Conservation (phyloP, 1,284 basidiomycete species). For the Naganishia liquefaciens region DNA sequence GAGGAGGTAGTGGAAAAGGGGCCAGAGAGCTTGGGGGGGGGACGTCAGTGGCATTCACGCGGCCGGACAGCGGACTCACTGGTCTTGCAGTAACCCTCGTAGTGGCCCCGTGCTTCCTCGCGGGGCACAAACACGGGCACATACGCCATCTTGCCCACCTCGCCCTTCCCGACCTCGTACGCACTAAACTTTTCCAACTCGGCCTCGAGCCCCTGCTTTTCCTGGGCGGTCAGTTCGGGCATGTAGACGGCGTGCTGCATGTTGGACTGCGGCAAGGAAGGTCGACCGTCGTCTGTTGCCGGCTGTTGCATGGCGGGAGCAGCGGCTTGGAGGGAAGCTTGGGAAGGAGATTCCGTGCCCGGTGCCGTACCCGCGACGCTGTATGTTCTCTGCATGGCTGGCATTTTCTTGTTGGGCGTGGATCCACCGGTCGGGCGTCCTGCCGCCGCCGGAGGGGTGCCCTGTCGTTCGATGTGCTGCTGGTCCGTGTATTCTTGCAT, state of each 20-base stretch:
- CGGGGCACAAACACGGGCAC: slow-evolving; percentile 92
- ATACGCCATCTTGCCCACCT: slow-evolving; percentile 66
- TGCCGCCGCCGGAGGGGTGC: neutral
- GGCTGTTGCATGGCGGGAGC: slow-evolving; percentile 5
- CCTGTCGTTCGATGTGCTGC: slow-evolving; percentile 19
- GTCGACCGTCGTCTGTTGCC: slow-evolving; percentile 18
- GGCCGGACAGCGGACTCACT: slow-evolving; percentile 60
- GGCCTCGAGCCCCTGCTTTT: slow-evolving; percentile 64
- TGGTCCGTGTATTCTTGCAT: slow-evolving; percentile 41
- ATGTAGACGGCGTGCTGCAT: slow-evolving; percentile 33
- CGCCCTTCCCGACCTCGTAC: slow-evolving; percentile 57
- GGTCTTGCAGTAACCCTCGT: slow-evolving; percentile 97
- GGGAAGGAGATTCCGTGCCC: slow-evolving; percentile 28
- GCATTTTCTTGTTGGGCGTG: slow-evolving; percentile 21
- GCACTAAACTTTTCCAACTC: slow-evolving; percentile 66
- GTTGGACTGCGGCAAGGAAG: slow-evolving; percentile 6
- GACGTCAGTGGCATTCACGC: slow-evolving; percentile 24
- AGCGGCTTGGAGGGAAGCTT: slow-evolving; percentile 14
- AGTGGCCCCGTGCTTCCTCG: slow-evolving; percentile 86
- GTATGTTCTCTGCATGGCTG: slow-evolving; percentile 23
- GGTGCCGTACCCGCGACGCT: slow-evolving; percentile 29
- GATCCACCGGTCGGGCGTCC: neutral
- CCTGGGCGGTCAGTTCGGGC: slow-evolving; percentile 59
- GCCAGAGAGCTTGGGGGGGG: slow-evolving; percentile 76
- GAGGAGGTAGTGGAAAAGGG: slow-evolving; percentile 95